Evolutionary conservation across 2,329 filamentous ascomycete species (phyloP).

Genomic region (Chaetomiaceae sp.): DNA sequence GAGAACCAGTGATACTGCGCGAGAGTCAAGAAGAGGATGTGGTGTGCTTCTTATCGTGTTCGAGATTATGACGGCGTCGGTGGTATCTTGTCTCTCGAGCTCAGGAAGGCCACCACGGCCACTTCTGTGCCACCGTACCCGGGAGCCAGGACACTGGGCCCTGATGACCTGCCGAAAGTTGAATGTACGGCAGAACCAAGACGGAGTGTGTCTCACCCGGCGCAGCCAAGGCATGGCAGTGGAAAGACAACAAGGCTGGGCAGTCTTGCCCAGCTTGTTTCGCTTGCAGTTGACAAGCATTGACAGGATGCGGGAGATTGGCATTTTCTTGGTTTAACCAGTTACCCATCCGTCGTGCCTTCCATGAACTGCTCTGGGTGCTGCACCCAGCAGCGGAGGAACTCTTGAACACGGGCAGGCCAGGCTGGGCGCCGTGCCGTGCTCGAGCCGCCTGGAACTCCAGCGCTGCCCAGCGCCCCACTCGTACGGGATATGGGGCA

Average conservation of each 20-base stretch:
- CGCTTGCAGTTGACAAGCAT: neutral
- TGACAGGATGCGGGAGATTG: neutral
- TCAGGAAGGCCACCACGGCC: no score
- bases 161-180: neutral
- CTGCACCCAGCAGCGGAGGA: neutral
- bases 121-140: no score
- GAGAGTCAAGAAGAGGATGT: no score
- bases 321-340: no score
- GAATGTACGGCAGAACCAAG: slow-evolving; percentile 9
- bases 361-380: slow-evolving; percentile 11
- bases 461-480: neutral
- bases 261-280: neutral
- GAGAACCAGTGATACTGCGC: no score
- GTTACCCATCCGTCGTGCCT: no score
- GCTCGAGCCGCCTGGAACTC: slow-evolving; percentile 6
- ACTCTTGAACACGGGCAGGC: neutral
- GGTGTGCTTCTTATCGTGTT: no score
- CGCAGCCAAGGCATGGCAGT: slow-evolving; percentile 5
- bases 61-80: no score
- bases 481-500: slow-evolving; percentile 10
- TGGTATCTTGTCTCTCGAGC: no score
- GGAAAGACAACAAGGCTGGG: neutral
- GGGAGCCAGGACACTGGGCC: no score
- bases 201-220: slow-evolving; percentile 7
- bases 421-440: neutral